Evolutionary conservation across 495 filamentous ascomycete genomes (phyloP), one percentile per base, ranked within the genome.

Genomic region (Glutinoglossum americanum): DNA sequence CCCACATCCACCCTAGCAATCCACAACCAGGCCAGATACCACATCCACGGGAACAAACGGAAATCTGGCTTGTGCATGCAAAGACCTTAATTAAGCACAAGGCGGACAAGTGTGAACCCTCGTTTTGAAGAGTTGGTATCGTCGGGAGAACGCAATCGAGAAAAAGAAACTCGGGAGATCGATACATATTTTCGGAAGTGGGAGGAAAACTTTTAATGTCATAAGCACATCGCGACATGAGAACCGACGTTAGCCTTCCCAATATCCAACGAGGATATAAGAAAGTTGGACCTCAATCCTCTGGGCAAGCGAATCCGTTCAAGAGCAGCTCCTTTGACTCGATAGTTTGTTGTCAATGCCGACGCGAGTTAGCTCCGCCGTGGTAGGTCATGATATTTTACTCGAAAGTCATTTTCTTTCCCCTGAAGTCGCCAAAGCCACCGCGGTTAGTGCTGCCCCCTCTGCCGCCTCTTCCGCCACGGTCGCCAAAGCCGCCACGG

Each of bases 351-450:
- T 21, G 41, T 10, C n/a, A 19, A n/a, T 7, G 41, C 37, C 37
- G 15, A 39, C 15, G 15, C 37, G 30, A 9, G 9, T 17, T 15
- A 7, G 7, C 15, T 39, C 37, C 2, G 37, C 47, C 47, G 47
- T 49, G 25, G 7, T n/a, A n/a, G 54, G 8, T 44, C 7, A 23
- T 19, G n/a, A 44, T 17, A 17, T 19, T 33, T 19, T 49, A 58
- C 77, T 84, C 86, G 68, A 98, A 96, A 62, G 83, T 92, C 69
- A 79, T 81, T 80, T 93, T 94, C 76, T 82, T 83, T 65, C 92
- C 92, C 73, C 86, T 76, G 77, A 89, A 96, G 69, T 87, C 84
- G 39, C 84, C 80, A 62, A 89, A 86, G 58, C 78, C 76, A 57
- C 85, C 85, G 66, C 80, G 76, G 73, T 80, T 85, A 61, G 79